These are phyloP conservation scores for Crotalaria pallida DNA, from an alignment of 306 rosid genomes.

Conservation along the genomic window DNA sequence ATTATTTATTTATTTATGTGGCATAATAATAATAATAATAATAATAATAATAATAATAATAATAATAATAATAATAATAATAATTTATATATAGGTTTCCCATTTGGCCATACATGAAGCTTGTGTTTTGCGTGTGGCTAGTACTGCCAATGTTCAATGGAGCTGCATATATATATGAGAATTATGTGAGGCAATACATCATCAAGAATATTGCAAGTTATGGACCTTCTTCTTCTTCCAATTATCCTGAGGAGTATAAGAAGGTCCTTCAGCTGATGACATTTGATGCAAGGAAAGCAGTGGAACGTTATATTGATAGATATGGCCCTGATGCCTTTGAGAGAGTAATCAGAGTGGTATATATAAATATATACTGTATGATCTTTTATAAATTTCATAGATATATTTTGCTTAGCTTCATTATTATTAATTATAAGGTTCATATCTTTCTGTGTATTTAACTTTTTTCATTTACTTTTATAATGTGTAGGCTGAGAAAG, in stretches of 20 bases:
- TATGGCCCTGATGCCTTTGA: constrained; percentile 75
- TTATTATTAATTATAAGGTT: background rate
- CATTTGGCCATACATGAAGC: constrained; percentile 75
- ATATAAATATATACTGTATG: background rate
- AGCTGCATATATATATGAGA: constrained; percentile 78
- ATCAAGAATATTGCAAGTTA: constrained; percentile 41
- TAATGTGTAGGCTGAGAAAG: constrained; percentile 79
- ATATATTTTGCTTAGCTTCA: background rate
- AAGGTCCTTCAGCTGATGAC: constrained; percentile 78
- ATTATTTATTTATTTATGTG: background rate
- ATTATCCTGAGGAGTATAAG: constrained; percentile 49
- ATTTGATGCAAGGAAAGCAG: constrained; percentile 72
- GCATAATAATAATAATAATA: background rate
- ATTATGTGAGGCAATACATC: constrained; percentile 61
- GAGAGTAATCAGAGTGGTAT: constrained; percentile 63
- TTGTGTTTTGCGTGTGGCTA: constrained; percentile 72
- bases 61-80: too few relatives aligned
- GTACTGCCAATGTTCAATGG: constrained; percentile 90
- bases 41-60: too few relatives aligned
- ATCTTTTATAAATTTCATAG: too few relatives aligned
- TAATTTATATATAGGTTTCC: constrained; percentile 51
- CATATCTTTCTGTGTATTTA: background rate
- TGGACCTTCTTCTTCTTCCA: constrained; percentile 25
- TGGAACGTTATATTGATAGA: constrained; percentile 59
- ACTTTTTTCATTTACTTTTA: background rate